Percentiles rank a stretch among this genome's conserved stretches.
These are phyloP conservation scores for Plasmodium malariae DNA, from an alignment of 169 alveolate genomes.

Conservation along the genomic window DNA sequence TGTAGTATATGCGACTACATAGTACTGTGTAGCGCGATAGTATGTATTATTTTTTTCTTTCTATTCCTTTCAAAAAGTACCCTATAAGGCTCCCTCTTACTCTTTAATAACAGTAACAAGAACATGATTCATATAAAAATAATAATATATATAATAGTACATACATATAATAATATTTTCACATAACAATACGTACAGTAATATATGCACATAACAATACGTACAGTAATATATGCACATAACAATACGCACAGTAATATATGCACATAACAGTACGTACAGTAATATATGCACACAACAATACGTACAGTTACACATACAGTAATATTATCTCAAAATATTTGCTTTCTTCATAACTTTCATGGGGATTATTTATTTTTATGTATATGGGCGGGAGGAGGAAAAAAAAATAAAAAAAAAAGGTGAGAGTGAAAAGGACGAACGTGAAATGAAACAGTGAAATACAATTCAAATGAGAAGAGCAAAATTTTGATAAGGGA, in stretches of 20 bases:
- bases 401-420: constrained; percentile 3
- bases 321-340: neutral
- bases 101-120: neutral
- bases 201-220: too few relatives aligned
- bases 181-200: too few relatives aligned
- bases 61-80: constrained; percentile 2
- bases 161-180: too few relatives aligned
- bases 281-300: too few relatives aligned
- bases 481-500: neutral
- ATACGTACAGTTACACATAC: neutral
- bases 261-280: too few relatives aligned
- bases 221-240: neutral
- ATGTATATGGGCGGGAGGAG: too few relatives aligned
- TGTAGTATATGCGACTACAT: too few relatives aligned
- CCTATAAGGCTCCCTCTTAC: neutral
- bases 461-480: too few relatives aligned
- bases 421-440: neutral
- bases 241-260: neutral
- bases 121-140: too few relatives aligned
- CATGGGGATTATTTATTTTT: neutral
- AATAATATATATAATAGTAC: too few relatives aligned
- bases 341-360: neutral
- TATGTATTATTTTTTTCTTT: neutral
- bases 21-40: too few relatives aligned
- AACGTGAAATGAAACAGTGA: neutral